Evolutionary conservation across 202 grass and related monocot genomes (phyloP), one percentile per base, ranked within the genome.

Genomic region (Setaria italica): DNA sequence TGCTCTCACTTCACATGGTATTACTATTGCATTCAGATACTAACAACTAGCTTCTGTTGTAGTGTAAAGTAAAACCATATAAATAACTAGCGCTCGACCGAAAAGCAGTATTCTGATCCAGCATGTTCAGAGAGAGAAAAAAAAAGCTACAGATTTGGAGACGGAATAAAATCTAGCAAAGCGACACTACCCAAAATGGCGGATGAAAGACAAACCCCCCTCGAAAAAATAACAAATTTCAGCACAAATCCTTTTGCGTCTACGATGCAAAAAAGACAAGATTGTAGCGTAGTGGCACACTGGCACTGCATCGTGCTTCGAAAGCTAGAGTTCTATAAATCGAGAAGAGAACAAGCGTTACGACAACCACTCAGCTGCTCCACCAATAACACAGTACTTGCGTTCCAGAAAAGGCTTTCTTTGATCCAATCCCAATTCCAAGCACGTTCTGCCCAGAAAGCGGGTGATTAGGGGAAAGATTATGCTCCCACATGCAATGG

Each of bases 141-240:
- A 32, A 77, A 65, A 59, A 59, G 74, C 54, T 41, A 67, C 67
- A 32, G 76, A 69, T 75, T 60, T 73, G 11, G 58, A 11, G 84
- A 60, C 9, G 8, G 56, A 90, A 79, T 19, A 67, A 90, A 82
- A 83, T 83, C 66, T 74, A 5, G 80, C 73, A 78, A 74, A 83
- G 10, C 5, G 32, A 49, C 56, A 16, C 13, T 9, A 41, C 64
- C 76, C 25, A 82, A 86, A 78, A 49, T 5, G 48, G 19, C 30
- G 14, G 7, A 2, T 3, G 32, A 58, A n/a, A 14, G 67, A 86
- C 84, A 86, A 82, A 19, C 34, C 47, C 14, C 60, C 13, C 60
- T 79, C 7, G 4, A 16, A 25, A 17, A 79, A 68, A 30, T 4
- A 56, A 73, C 15, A 62, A 48, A 32, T 39, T 33, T 9, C 3